A percentile compares a stretch with the other conserved stretches of the same genome.
Conservation (phyloP, 805 yeast species). For the Sporopachydermia lactativora region DNA sequence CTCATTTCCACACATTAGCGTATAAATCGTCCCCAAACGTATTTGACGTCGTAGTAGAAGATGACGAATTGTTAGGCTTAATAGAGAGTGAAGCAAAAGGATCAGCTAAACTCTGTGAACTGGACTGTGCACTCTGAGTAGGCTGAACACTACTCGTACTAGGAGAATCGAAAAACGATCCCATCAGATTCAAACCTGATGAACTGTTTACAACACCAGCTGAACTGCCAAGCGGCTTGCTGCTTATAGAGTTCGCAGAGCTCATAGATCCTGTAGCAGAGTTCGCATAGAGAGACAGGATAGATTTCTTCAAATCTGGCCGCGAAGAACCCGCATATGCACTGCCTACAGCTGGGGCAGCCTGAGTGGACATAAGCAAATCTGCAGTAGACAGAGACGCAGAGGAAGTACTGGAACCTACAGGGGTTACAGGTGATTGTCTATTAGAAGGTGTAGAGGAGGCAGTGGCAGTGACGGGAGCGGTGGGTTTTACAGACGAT, state of each 20-base stretch:
- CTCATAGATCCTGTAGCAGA: constrained; percentile 4
- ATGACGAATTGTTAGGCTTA: constrained; percentile 7
- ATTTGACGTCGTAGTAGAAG: constrained; percentile 8
- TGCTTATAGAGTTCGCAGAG: constrained; percentile 2
- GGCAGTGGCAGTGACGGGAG: constrained; percentile 9
- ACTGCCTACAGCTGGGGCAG: constrained; percentile 2
- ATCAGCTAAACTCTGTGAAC: not conserved
- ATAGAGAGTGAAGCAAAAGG: constrained; percentile 2
- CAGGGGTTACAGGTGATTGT: not conserved
- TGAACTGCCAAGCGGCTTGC: not conserved
- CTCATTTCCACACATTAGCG: constrained; percentile 23
- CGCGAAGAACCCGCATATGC: constrained; percentile 24
- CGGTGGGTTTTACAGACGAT: constrained; percentile 11
- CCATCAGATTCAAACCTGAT: not conserved
- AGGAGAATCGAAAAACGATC: not conserved
- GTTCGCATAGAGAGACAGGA: constrained; percentile 72
- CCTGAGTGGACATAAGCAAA: constrained; percentile 3
- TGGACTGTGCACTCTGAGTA: not conserved
- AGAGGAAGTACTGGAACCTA: constrained; percentile 2
- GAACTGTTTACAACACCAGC: not conserved
- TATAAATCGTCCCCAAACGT: constrained; percentile 20
- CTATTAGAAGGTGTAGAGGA: constrained; percentile 9
- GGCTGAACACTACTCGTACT: constrained; percentile 2
- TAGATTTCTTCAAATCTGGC: constrained; percentile 86
- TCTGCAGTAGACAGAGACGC: not conserved